Percentiles rank a stretch among this genome's conserved stretches.
phyloP scores from a whole-genome alignment of 805 yeast species.

The Naumovozyma baii region DNA sequence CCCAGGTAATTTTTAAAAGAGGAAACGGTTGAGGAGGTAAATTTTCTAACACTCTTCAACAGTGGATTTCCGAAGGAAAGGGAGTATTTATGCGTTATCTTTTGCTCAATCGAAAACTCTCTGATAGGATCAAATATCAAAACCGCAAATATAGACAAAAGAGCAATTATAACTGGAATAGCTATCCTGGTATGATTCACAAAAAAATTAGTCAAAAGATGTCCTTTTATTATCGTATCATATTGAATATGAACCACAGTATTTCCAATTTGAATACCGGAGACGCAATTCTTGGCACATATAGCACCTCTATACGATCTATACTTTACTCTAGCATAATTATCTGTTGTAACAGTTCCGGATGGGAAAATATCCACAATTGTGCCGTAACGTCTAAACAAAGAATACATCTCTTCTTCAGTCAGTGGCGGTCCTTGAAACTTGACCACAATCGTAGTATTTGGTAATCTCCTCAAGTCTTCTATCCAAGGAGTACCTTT shows the following conservation, averaged over 20 bases:
- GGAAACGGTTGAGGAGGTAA: slow-evolving; percentile 32
- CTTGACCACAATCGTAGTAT: slow-evolving; percentile 48
- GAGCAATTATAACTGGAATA: slow-evolving; percentile 68
- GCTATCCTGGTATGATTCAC: slow-evolving; percentile 73
- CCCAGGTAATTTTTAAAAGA: slow-evolving; percentile 32
- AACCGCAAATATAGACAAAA: slow-evolving; percentile 74
- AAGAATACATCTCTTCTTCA: slow-evolving; percentile 64
- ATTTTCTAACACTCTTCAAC: slow-evolving; percentile 29
- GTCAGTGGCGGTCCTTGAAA: slow-evolving; percentile 76
- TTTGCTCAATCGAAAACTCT: slow-evolving; percentile 63
- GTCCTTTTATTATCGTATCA: slow-evolving; percentile 44
- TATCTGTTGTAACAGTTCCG: slow-evolving; percentile 29
- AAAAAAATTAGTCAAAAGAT: slow-evolving; percentile 47
- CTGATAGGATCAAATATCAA: slow-evolving; percentile 88
- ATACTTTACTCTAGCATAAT: slow-evolving; percentile 49
- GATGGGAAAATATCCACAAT: slow-evolving; percentile 66
- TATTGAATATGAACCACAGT: slow-evolving; percentile 69
- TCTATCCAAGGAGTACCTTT: slow-evolving; percentile 95
- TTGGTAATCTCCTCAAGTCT: slow-evolving; percentile 74
- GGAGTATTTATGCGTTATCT: slow-evolving; percentile 53
- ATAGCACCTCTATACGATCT: slow-evolving; percentile 56
- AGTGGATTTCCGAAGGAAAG: slow-evolving; percentile 37
- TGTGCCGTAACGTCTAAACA: slow-evolving; percentile 80
- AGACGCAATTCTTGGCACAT: slow-evolving; percentile 81
- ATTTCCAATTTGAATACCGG: slow-evolving; percentile 59